Base-by-base conservation (phyloP, 1,284 basidiomycete genomes). In the Neolentinus lepideus region DNA sequence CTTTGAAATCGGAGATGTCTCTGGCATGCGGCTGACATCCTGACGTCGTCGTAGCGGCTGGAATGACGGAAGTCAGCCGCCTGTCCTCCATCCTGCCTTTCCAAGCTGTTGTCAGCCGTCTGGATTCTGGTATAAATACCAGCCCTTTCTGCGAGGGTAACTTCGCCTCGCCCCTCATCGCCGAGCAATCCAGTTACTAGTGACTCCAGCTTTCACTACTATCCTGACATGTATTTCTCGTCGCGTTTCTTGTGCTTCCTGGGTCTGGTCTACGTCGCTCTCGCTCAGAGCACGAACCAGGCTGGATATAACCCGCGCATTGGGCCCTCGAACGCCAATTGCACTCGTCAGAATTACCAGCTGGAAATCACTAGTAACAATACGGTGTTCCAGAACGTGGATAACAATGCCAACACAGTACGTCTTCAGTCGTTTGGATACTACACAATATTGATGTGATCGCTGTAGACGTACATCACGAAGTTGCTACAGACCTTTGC, bases 271-370 rank as follows among this genome's bases (percentile, higher is more conserved):
- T 43, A 16, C 19, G 6, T 43, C 6, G 38, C 19, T 21, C 12
- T 43, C 16, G 38, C 38, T 6, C 19, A 21, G 38, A 43, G 19
- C 38, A 43, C n/a, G 16, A 43, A 43, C 19, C 38, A 43, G 38
- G 38, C 38, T 21, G 38, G 38, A n/a, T 43, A 43, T 16, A 21
- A n/a, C 16, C 38, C 38, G 6, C 38, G 38, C 38, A 16, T 62
- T n/a, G 61, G 61, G 1, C 61, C 61, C 6, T 36, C 58, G n/a
- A 62, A 60, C 46, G 59, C 61, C 3, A 57, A 58, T 31, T 62
- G 61, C 46, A 51, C 29, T 2, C 56, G 58, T 11, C 54, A 60
- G 52, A 54, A 31, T 2, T 62, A 62, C 50, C 26, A 57, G 43
- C 31, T 62, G 1, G 46, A 43, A 3, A 53, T 60, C 38, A 55